These are phyloP conservation scores for Zygotorulaspora chibaensis DNA, from an alignment of 805 yeast genomes.

Conservation along the genomic window DNA sequence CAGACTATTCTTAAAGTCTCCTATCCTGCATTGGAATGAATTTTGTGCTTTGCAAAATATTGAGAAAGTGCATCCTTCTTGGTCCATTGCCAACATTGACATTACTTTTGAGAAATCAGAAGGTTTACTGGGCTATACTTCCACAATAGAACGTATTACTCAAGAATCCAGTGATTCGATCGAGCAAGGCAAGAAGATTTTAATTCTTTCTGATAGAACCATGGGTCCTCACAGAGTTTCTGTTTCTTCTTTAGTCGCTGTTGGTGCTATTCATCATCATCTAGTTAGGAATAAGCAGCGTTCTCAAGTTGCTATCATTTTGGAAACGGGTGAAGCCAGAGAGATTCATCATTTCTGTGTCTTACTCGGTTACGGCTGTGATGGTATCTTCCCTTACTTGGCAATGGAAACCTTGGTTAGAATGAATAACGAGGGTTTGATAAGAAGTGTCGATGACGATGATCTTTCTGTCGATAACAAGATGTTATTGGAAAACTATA, in stretches of 20 bases:
- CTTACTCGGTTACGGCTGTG: slow-evolving; percentile 94
- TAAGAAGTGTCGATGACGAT: slow-evolving; percentile 44
- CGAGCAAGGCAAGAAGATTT: slow-evolving; percentile 65
- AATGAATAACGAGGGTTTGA: slow-evolving; percentile 75
- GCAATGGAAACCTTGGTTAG: slow-evolving; percentile 84
- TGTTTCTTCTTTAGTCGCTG: slow-evolving; percentile 83
- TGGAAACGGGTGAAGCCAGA: slow-evolving; percentile 95
- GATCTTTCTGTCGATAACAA: slow-evolving; percentile 45
- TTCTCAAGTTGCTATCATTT: slow-evolving; percentile 84
- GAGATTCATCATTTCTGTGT: slow-evolving; percentile 97
- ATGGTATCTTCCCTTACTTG: slow-evolving; percentile 89
- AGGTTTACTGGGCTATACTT: slow-evolving; percentile 81
- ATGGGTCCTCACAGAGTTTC: slow-evolving; percentile 63
- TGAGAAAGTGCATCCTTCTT: slow-evolving; percentile 70
- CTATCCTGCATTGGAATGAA: slow-evolving; percentile 71
- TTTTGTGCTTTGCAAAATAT: slow-evolving; percentile 71
- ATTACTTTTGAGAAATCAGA: slow-evolving; percentile 81
- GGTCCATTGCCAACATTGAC: slow-evolving; percentile 81
- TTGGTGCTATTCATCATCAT: slow-evolving; percentile 96
- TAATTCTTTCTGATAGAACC: slow-evolving; percentile 70
- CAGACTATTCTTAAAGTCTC: slow-evolving; percentile 76
- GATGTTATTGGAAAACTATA: slow-evolving; percentile 69
- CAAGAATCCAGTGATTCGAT: slow-evolving; percentile 83
- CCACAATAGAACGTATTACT: slow-evolving; percentile 81
- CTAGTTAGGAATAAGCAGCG: slow-evolving; percentile 94